phyloP scores from a whole-genome alignment of 2,329 filamentous ascomycete species.

The Stagonosporopsis cucurbitacearum region DNA sequence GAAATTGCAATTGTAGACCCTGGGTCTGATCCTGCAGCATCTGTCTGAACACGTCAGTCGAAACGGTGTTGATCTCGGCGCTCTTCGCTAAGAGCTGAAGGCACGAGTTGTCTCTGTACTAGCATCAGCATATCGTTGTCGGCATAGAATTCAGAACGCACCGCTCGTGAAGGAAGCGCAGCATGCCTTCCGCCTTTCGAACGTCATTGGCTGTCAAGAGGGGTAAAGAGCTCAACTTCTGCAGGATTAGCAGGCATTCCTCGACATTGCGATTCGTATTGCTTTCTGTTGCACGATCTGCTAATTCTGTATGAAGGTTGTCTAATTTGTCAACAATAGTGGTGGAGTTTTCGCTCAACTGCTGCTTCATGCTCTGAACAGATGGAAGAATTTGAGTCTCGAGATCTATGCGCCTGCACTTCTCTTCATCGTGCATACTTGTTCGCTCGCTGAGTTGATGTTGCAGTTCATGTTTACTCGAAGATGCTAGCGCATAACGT shows the following conservation, averaged over 20 bases:
- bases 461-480: conserved; percentile 19
- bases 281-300: conserved; percentile 3
- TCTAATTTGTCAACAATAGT: conserved; percentile 12
- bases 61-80: background rate
- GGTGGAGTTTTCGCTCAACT: conserved; percentile 23
- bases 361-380: conserved; percentile 24
- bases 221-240: conserved; percentile 23
- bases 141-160: conserved; percentile 9
- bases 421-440: conserved; percentile 28
- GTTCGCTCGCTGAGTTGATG: conserved; percentile 21
- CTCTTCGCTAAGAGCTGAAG: conserved; percentile 18
- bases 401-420: conserved; percentile 24
- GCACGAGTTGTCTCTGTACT: conserved; percentile 4
- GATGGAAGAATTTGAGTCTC: conserved; percentile 29
- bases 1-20: conserved; percentile 24
- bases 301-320: conserved; percentile 5
- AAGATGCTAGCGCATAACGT: conserved; percentile 20
- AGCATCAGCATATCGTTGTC: background rate
- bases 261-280: conserved; percentile 13
- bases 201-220: conserved; percentile 30
- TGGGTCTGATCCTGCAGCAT: conserved; percentile 26
- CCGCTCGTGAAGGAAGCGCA: conserved; percentile 32
- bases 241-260: conserved; percentile 28
- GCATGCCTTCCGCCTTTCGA: conserved; percentile 31
- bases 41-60: conserved; percentile 15